phyloP scores from a whole-genome alignment of 768 basidiomycete genomes.

The Mycena venus region DNA sequence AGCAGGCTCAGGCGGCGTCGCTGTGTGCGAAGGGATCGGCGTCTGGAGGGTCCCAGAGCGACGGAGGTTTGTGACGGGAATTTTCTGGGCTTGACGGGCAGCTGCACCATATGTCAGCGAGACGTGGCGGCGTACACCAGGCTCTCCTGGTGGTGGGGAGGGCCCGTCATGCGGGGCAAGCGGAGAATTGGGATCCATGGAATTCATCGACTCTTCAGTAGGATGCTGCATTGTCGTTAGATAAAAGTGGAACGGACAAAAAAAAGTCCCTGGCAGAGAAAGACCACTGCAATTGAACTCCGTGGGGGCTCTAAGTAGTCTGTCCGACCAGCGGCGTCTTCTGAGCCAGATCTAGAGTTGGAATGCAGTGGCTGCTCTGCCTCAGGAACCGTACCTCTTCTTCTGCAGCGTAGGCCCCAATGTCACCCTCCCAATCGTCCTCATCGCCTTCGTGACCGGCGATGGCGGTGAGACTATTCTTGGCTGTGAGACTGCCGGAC shows the following conservation, averaged over 20 bases:
- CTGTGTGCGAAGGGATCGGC: constrained; percentile 56
- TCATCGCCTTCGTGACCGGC: constrained; percentile 90
- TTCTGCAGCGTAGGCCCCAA: constrained; percentile 71
- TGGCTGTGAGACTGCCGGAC: constrained; percentile 72
- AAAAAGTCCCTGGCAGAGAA: background rate
- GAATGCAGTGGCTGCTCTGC: constrained; percentile 30
- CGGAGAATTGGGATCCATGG: constrained; percentile 66
- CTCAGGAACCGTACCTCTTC: constrained; percentile 47
- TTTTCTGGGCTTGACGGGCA: constrained; percentile 65
- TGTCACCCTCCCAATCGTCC: constrained; percentile 86
- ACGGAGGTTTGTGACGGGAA: constrained; percentile 66
- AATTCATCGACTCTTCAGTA: constrained; percentile 65
- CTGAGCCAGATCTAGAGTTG: background rate
- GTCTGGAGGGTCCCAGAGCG: constrained; percentile 84
- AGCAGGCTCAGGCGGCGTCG: constrained; percentile 55
- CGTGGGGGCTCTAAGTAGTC: background rate
- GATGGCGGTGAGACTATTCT: constrained; percentile 89
- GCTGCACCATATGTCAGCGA: constrained; percentile 81
- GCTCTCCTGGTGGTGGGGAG: constrained; percentile 79
- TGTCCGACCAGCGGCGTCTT: background rate
- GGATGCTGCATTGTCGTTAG: constrained; percentile 36
- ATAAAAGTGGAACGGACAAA: background rate
- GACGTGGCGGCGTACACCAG: constrained; percentile 83
- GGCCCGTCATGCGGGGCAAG: constrained; percentile 77
- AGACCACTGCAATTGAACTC: background rate